Evolutionary conservation across 192 early-diverging fungal genomes (phyloP), one percentile per base, ranked within the genome.

Genomic region (Entomortierella lignicola): DNA sequence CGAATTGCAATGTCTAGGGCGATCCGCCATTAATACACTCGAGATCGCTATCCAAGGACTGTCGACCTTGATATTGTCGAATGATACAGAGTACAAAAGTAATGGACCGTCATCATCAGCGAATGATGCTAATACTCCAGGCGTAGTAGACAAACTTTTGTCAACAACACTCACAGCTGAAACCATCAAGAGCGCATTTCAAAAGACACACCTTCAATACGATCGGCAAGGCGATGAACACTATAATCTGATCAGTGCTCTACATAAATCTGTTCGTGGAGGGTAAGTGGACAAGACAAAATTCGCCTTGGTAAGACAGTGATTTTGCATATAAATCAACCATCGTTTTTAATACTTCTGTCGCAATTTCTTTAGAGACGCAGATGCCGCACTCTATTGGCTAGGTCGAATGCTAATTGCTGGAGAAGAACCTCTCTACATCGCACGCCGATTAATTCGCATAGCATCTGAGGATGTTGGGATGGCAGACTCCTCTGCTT

Each of bases 381-480:
- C 73, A 8, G 89, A 94, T 84, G 93, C 92, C 0, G 87, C 90
- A 17, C 77, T 96, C 2, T 97, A 97, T 77, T 96, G 96, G 96
- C 81, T 97, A 13, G 94, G 94, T 1, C 84, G 96, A 4, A 97
- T 97, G 95, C 81, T 97, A 4, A 90, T 89, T 41, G 91, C 88
- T 30, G 96, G 96, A 59, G 96, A 97, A 82, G 96, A 97, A 71
- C 95, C 95, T 25, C 81, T 97, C 32, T 97, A 94, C 75, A 85
- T 96, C 48, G 80, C 80, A 0, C 60, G 72, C 17, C 34, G 94
- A 42, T 56, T 97, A 52, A 84, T 96, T 27, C 85, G 95, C 11
- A 85, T 92, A 71, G 95, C 96, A 1, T 92, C 90, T 27, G 96
- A 97, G 67, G 96, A 97, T 69, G 90, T 97, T 72, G 96, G 96